Conservation (phyloP, 2,329 filamentous ascomycete genomes). For the Didymella sp. region DNA sequence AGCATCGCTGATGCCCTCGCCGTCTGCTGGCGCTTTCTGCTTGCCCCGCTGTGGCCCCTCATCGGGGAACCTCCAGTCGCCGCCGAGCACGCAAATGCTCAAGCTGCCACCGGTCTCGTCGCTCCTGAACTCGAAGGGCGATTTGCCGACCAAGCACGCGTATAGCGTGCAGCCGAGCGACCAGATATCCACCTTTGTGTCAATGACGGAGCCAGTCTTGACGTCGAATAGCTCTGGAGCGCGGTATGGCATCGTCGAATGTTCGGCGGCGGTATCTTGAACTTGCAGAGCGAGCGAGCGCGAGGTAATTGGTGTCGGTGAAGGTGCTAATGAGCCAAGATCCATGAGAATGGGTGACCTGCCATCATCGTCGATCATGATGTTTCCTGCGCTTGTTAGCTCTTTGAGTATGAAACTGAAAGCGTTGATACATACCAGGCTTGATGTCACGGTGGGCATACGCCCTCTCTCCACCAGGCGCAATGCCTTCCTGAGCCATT, state of each 20-base stretch:
- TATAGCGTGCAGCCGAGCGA: slow-evolving; percentile 97
- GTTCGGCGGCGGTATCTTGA: slow-evolving; percentile 93
- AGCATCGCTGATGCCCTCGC: slow-evolving; percentile 73
- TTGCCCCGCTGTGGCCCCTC: slow-evolving; percentile 69
- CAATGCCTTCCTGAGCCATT: slow-evolving; percentile 70
- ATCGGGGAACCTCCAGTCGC: slow-evolving; percentile 96
- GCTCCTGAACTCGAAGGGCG: slow-evolving; percentile 91
- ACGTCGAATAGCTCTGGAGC: slow-evolving; percentile 98
- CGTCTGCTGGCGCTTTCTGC: slow-evolving; percentile 55
- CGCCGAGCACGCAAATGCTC: slow-evolving; percentile 88
- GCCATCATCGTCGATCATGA: slow-evolving; percentile 96
- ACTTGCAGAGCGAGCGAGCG: slow-evolving; percentile 89
- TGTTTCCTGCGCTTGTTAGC: slow-evolving; percentile 70
- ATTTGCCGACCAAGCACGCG: slow-evolving; percentile 94
- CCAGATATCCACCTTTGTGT: slow-evolving; percentile 98
- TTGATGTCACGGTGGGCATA: slow-evolving; percentile 98
- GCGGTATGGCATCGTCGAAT: slow-evolving; percentile 98
- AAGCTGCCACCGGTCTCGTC: slow-evolving; percentile 96
- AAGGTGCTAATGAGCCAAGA: slow-evolving; percentile 86
- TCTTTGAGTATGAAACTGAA: not conserved
- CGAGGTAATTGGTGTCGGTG: slow-evolving; percentile 87
- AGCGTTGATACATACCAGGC: slow-evolving; percentile 67
- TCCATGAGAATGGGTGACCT: slow-evolving; percentile 95
- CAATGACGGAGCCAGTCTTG: slow-evolving; percentile 87
- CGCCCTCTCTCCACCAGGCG: slow-evolving; percentile 73